Conservation (phyloP, 306 rosid genomes). For the Medicago truncatula region DNA sequence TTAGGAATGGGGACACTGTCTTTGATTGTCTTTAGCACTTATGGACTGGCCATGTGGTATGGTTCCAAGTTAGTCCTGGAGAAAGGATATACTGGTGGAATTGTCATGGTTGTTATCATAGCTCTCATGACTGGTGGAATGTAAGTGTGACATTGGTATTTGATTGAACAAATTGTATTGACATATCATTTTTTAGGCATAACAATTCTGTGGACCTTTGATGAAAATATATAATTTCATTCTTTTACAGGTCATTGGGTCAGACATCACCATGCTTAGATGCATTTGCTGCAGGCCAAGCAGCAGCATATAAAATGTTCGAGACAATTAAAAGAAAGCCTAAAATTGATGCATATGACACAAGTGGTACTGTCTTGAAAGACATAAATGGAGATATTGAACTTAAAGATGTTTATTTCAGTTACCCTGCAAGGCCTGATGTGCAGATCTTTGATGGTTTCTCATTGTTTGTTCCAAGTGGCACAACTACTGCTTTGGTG, state of each 20-base stretch:
- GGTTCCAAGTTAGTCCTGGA: constrained; percentile 78
- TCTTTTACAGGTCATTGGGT: constrained; percentile 67
- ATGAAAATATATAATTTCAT: constrained; percentile 5
- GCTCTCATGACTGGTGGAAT: constrained; percentile 86
- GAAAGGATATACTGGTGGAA: constrained; percentile 77
- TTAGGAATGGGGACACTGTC: constrained; percentile 61
- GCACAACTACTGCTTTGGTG: constrained; percentile 79
- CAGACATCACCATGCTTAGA: constrained; percentile 80
- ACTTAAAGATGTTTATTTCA: constrained; percentile 74
- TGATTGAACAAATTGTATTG: not conserved
- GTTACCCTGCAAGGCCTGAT: constrained; percentile 84
- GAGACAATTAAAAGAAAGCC: constrained; percentile 78
- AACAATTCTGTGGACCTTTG: not conserved
- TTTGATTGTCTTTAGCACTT: constrained; percentile 59
- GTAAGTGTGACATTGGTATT: constrained; percentile 51
- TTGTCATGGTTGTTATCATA: constrained; percentile 63
- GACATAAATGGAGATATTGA: constrained; percentile 78
- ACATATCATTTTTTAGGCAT: not conserved
- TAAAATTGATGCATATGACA: constrained; percentile 71
- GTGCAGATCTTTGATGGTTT: constrained; percentile 81
- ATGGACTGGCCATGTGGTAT: constrained; percentile 87
- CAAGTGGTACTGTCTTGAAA: constrained; percentile 60
- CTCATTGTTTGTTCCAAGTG: constrained; percentile 67
- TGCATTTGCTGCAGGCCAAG: constrained; percentile 86
- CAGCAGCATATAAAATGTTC: constrained; percentile 90